These are phyloP conservation scores for Steccherinum ochraceum DNA, from an alignment of 768 basidiomycete species.

Conservation along the genomic window DNA sequence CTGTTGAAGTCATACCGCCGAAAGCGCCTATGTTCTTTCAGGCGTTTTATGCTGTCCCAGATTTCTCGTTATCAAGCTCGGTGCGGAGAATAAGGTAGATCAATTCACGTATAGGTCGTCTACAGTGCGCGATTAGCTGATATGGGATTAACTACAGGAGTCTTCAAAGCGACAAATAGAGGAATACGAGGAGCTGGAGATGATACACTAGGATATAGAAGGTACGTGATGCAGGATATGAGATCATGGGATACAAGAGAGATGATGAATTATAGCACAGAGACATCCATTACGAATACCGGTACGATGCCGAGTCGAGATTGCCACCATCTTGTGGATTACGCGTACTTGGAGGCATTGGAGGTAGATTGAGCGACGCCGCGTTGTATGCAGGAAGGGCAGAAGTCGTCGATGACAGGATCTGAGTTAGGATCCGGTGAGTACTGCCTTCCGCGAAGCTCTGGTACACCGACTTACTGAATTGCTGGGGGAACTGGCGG, in stretches of 20 bases:
- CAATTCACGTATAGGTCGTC: not conserved
- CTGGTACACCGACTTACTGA: conserved; percentile 38
- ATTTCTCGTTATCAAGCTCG: too few species aligned
- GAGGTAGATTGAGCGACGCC: conserved; percentile 15
- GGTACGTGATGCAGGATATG: not conserved
- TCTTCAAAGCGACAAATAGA: not conserved
- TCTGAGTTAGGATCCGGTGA: conserved; percentile 10
- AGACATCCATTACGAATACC: too few species aligned
- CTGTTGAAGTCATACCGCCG: too few species aligned
- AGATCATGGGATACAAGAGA: not conserved
- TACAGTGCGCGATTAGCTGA: not conserved
- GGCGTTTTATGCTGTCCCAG: too few species aligned
- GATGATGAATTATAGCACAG: not conserved
- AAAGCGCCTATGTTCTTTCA: too few species aligned
- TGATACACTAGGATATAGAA: not conserved
- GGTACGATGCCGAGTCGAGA: too few species aligned
- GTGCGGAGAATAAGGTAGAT: too few species aligned
- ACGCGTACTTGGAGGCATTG: conserved; percentile 12
- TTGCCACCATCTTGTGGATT: too few species aligned
- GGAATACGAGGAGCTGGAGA: not conserved
- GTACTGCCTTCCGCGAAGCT: conserved; percentile 4
- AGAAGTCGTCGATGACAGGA: conserved; percentile 24
- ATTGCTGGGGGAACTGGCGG: conserved; percentile 65
- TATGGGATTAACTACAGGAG: not conserved
- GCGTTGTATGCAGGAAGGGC: conserved; percentile 20